Evolutionary conservation across 495 filamentous ascomycete genomes (phyloP).

Genomic region (Talaromyces wortmannii): DNA sequence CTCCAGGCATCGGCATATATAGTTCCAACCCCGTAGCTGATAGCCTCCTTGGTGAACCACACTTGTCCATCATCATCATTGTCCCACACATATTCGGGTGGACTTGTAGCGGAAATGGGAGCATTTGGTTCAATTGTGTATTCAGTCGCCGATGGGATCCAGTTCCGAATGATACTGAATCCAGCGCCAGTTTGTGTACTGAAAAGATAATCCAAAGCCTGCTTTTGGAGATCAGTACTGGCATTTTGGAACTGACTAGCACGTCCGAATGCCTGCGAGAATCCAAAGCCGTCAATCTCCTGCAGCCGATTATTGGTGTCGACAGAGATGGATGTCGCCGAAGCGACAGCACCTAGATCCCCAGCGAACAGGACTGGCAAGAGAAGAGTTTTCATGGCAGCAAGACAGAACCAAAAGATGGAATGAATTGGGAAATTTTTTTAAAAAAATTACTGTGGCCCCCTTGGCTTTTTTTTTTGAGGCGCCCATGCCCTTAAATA

Average conservation of each 20-base stretch:
- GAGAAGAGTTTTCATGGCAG: not conserved
- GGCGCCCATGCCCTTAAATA: not conserved
- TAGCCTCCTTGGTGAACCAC: conserved; percentile 41
- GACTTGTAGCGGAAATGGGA: conserved; percentile 22
- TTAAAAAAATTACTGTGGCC: not conserved
- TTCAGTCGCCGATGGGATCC: conserved; percentile 41
- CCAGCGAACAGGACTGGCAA: not conserved
- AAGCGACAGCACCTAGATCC: not conserved
- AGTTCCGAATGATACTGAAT: conserved; percentile 45
- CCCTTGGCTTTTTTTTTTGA: not conserved
- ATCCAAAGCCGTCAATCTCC: conserved; percentile 40
- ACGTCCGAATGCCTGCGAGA: conserved; percentile 45
- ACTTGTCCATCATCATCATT: conserved; percentile 40
- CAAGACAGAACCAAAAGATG: not conserved
- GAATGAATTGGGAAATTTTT: no score
- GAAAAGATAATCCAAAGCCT: conserved; percentile 42
- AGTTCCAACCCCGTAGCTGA: conserved; percentile 30
- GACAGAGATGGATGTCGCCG: conserved; percentile 22
- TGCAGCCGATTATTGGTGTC: conserved; percentile 23
- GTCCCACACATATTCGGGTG: conserved; percentile 39
- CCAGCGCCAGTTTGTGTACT: conserved; percentile 39
- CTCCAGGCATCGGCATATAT: conserved; percentile 52
- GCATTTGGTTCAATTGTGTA: conserved; percentile 29
- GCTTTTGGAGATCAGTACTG: conserved; percentile 22
- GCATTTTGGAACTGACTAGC: conserved; percentile 13